Evolutionary conservation across 331 rosid genomes (phyloP), one percentile per base, ranked within the genome.

Genomic region (Phaseolus coccineus): DNA sequence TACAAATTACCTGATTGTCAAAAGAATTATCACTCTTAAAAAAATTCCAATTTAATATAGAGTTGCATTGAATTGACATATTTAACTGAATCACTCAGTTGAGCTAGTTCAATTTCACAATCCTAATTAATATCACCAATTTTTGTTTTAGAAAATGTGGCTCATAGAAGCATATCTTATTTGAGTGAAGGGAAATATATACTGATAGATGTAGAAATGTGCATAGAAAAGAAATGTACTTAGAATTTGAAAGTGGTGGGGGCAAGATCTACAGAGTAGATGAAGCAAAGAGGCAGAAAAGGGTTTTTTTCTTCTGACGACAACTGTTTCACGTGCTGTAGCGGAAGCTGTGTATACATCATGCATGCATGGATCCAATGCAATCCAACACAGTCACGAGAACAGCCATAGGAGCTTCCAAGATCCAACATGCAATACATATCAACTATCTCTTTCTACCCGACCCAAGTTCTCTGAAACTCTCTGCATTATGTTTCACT

Each of bases 341-440:
- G 59, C 4, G 5, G 59, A 15, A n/a, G 22, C 0, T 51, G 2
- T 39, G 44, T 39, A 39, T 7, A 7, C 44, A 44, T 44, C 16
- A 25, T 58, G 13, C 12, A 56, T 24, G 42, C 30, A 58, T 57
- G 63, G 33, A 56, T 56, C n/a, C 11, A 40, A 40, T 8, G 3
- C 10, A 13, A 3, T 2, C 51, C 48, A 35, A 35, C 39, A 39
- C 42, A 37, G 40, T 5, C 6, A 37, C 44, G 22, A 19, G 0
- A 6, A 37, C 40, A 37, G 40, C 7, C 14, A 12, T 4, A 13
- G 77, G 15, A 55, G 77, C 66, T 72, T 55, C 77, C 65, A 22
- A 55, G 39, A 55, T 37, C 77, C 77, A 33, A 71, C 64, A 52
- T 51, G 50, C 50, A 33, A 71, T 71, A 19, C 48, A 51, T 42